Evolutionary conservation across 2,329 filamentous ascomycete species (phyloP).

Genomic region (Colletotrichum sp.): DNA sequence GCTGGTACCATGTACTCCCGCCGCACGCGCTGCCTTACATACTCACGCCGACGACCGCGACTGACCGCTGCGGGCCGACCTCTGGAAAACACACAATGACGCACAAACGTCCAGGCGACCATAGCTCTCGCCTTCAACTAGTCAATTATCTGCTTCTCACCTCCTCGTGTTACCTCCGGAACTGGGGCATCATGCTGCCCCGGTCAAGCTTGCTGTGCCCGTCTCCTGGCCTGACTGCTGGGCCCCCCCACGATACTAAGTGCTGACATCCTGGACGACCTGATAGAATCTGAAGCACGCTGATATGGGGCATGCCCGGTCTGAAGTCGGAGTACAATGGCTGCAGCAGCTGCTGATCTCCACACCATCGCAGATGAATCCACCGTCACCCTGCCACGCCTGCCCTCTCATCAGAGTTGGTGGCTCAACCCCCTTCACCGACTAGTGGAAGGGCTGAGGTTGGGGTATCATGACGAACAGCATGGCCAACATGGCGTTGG

Average conservation of each 20-base stretch:
- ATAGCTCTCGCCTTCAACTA: conserved; percentile 15
- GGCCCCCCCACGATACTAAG: neutral
- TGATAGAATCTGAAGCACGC: neutral
- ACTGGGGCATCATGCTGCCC: neutral
- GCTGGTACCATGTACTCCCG: neutral
- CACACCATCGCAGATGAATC: conserved; percentile 5
- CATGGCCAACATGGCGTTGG: neutral
- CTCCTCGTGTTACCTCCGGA: conserved; percentile 2
- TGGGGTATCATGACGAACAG: neutral
- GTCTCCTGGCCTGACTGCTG: neutral
- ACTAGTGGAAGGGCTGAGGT: neutral
- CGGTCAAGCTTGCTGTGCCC: neutral
- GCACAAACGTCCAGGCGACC: conserved; percentile 13
- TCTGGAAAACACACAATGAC: conserved; percentile 1
- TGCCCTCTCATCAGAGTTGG: neutral
- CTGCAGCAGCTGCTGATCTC: conserved; percentile 12
- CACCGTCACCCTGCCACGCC: conserved; percentile 3
- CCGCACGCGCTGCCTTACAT: neutral
- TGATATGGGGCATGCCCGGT: neutral
- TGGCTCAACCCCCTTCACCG: conserved; percentile 8
- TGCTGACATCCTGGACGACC: neutral
- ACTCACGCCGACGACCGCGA: neutral
- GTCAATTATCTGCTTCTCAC: conserved; percentile 8
- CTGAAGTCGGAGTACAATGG: conserved; percentile 11
- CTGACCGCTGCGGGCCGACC: conserved; percentile 6